Evolutionary conservation across 768 basidiomycete genomes (phyloP), one percentile per base, ranked within the genome.

Genomic region (Lactarius indigo): DNA sequence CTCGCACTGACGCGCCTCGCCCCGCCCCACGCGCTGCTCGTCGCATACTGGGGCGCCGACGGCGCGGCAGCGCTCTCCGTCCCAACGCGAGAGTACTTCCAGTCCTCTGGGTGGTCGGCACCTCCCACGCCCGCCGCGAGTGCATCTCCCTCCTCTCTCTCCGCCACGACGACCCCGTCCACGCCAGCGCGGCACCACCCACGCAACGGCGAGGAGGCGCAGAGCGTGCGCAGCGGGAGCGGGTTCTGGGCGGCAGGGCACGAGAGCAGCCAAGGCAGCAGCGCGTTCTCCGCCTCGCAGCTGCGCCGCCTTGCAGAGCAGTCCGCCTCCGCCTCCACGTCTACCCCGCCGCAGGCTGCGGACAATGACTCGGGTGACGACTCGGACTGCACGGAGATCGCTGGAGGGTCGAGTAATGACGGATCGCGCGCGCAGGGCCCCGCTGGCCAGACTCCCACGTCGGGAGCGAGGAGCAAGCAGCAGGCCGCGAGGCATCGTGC

Each of bases 21-120:
- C 0, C 82, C 90, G 2, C 81, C 87, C 0, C 92, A 94, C 71
- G 87, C 91, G 0, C 80, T 94, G 0, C 86, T 94, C n/a, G 83
- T 94, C 30, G 90, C 88, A 2, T 81, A 93, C 72, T 93, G 92
- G 84, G 91, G 91, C 7, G 79, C 81, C 28, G 89, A 91, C 57
- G 92, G 92, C 13, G 89, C 89, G 1, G 92, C 92, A 0, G 87
- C 91, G 5, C 82, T 94, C 62, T 91, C 89, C 18, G 76, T 94
- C 8, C 92, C 92, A 0, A 93, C 92, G 0, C 84, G 84, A 70
- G 92, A 94, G 71, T 94, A 94, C 75, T 91, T 92, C 74, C 92
- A 94, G 69, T 87, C 87, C 70, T 91, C 90, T 0, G 87, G 88
- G 1, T 94, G 92, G 91, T 84, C 88, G 3, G 87, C 87, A 65